Evolutionary conservation across 139 green algal genomes (phyloP).

Genomic region (Astrephomene gubernaculifera): DNA sequence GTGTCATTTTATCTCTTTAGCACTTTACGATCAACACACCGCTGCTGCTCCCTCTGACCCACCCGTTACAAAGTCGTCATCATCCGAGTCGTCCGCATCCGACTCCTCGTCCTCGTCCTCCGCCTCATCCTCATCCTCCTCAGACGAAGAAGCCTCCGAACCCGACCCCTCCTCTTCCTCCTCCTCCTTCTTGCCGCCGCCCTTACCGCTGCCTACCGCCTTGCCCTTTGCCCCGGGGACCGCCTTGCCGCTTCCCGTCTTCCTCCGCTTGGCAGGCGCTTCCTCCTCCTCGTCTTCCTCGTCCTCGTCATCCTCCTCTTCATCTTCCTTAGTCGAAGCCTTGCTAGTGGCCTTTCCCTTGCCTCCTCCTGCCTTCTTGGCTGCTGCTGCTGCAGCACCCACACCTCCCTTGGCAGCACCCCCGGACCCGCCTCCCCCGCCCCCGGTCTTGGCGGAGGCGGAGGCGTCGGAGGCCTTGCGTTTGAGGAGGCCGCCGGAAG

Average conservation of each 20-base stretch:
- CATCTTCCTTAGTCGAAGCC: background rate
- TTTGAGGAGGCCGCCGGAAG: too few species aligned
- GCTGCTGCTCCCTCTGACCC: too few species aligned
- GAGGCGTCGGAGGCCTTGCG: too few species aligned
- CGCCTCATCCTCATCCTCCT: background rate
- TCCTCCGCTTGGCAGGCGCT: background rate
- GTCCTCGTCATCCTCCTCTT: background rate
- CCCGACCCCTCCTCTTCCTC: background rate
- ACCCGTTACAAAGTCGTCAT: conserved; percentile 35
- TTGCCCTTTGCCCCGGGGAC: background rate
- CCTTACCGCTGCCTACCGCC: background rate
- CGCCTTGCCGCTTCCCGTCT: background rate
- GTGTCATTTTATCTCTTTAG: too few species aligned
- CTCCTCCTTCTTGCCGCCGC: background rate
- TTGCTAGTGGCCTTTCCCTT: background rate
- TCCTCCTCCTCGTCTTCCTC: conserved; percentile 4
- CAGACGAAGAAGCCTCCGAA: background rate
- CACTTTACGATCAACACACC: too few species aligned
- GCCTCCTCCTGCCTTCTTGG: too few species aligned
- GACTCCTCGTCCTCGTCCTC: background rate
- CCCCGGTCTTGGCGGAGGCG: too few species aligned
- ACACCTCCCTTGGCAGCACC: too few species aligned
- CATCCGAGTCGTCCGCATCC: conserved; percentile 1
- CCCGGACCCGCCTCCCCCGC: too few species aligned
- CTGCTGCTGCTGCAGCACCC: too few species aligned